Evolutionary conservation across 352 stramenopile species (phyloP), one percentile per base, ranked within the genome.

Genomic region (Pythium sukuiense): DNA sequence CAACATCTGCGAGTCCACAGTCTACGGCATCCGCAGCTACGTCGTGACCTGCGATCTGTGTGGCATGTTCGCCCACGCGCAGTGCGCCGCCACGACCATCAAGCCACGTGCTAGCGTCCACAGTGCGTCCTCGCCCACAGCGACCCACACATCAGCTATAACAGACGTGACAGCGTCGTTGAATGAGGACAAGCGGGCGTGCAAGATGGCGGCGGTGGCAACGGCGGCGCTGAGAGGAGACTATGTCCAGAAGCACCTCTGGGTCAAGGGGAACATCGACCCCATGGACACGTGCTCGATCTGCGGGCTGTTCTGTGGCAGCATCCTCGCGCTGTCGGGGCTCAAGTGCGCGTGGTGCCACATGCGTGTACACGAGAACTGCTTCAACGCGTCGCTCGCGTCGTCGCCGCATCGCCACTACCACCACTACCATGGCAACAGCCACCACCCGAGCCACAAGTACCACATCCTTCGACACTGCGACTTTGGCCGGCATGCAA

Each of bases 291-390:
- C 77, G 59, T 94, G 86, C 59, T 83, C 84, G 3, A 55, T 93
- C 26, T 94, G 86, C 46, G 86, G 85, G 3, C 62, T 92, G 12
- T 92, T 94, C 30, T 93, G 86, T 55, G 84, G 86, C 20, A 92
- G 81, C 63, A 88, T 94, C 65, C 81, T 94, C 49, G 83, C 86
- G 30, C 76, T 93, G 2, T 93, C 81, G 29, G 86, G 83, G 33
- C 79, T 93, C 41, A 90, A 93, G 55, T 94, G 86, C 70, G 76
- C 83, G 14, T 94, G 86, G 86, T 94, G 86, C 67, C 86, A 94
- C 58, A 73, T 81, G 5, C 83, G 83, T 27, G 85, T 94, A 43
- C 86, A 94, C 55, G 86, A 93, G 62, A 82, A 88, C 32, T 93
- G 86, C 60, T 93, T 90, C 64, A 58, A 64, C n/a, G 70, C 79